Percentiles rank a stretch among this genome's conserved stretches.
Conservation (phyloP, 192 early-diverging fungal genomes). For the Rhizoclosmatium globosum region DNA sequence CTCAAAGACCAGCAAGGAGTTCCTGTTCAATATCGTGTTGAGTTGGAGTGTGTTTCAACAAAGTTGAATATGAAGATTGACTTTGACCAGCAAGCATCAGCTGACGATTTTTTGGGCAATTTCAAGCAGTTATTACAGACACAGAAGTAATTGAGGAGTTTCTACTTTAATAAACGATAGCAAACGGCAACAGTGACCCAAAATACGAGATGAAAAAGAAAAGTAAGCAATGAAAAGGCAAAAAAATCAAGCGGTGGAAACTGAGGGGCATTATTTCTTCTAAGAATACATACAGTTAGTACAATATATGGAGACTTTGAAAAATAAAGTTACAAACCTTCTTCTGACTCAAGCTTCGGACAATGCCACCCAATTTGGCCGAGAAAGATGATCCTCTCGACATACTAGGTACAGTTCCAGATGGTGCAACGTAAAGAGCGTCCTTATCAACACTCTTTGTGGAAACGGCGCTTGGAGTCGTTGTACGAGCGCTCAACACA, state of each 20-base stretch:
- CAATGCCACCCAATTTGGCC: conserved; percentile 24
- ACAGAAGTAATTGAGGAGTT: background rate
- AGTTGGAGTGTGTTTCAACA: background rate
- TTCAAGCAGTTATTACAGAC: background rate
- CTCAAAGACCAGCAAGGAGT: background rate
- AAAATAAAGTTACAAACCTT: background rate
- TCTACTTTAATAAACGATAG: too few species aligned
- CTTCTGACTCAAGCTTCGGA: conserved; percentile 20
- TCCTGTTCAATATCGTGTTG: background rate
- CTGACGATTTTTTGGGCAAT: background rate
- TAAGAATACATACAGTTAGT: background rate
- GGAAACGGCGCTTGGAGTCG: conserved; percentile 7
- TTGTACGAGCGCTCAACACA: background rate
- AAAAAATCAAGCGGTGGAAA: background rate
- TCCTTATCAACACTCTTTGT: conserved; percentile 4
- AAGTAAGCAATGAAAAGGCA: background rate
- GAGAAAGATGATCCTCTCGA: conserved; percentile 10
- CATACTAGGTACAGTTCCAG: background rate
- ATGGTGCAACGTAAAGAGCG: background rate
- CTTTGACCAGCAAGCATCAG: background rate
- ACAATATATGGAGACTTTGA: too few species aligned
- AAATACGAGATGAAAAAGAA: background rate
- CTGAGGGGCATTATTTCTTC: background rate
- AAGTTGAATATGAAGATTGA: background rate
- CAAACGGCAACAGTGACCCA: too few species aligned